Base-by-base conservation (phyloP, 192 early-diverging fungal species). In the Coemansia sp. region DNA sequence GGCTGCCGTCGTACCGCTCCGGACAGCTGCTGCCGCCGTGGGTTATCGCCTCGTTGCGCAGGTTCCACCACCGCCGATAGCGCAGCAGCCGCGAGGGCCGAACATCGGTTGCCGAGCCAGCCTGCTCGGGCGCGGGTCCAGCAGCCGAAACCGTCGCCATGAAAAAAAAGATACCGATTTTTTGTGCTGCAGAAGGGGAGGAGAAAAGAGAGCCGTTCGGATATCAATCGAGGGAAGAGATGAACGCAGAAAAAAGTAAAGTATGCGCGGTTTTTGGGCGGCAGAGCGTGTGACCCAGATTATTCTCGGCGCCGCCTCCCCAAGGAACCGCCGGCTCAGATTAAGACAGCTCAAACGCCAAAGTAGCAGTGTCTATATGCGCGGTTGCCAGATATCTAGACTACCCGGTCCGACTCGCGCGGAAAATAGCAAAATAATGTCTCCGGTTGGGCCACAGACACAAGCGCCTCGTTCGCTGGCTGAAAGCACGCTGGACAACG, bases 11-110 rank as follows among this genome's bases (percentile, higher is more conserved):
- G 50, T 58, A 62, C 11, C 55, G 30, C 42, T 62, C 59, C 1
- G 67, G 64, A 28, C 64, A 67, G 27, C 47, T 29, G 15, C 34
- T 25, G 11, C 25, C 29, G 15, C 20, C 26, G 44, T 30, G 9
- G 41, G 17, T 29, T 22, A 34, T 44, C 12, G 34, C 34, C 25
- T 50, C 48, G 21, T 57, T 50, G n/a, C 58, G 58, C 20, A 54
- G 49, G 30, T 56, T 53, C 26, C 61, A 36, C 65, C 65, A 68
- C 23, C 48, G 53, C 1, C 65, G 65, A 48, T 42, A 68, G 22
- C 65, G 58, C 10, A 38, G 28, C 20, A 67, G 38, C 19, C 62
- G 40, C 15, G 50, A 35, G 9, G 38, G 40, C 19, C 53, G 14
- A 14, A 26, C 31, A 29, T 56, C 54, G 32, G 54, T 26, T 8